Base-by-base conservation (phyloP, 1,284 basidiomycete species). In the Cystobasidium sp. region DNA sequence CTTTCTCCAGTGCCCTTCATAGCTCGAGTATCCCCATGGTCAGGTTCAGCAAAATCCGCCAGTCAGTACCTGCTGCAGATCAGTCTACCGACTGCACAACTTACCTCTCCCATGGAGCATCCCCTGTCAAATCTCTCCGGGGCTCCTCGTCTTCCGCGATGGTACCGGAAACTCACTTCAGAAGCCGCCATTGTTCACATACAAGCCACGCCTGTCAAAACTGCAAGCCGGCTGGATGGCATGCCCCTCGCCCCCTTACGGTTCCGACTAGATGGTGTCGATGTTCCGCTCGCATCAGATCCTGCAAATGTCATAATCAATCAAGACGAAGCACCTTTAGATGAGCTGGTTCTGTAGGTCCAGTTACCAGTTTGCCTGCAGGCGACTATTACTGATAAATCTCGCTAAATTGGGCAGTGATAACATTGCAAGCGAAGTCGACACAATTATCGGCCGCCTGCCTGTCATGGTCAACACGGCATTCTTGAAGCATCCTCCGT, bases 41-140 rank as follows among this genome's bases (percentile, higher is more conserved):
- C 61, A 12, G 18, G 16, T 9, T 49, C 24, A 6, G 24, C 20
- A 6, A n/a, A 58, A 31, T 47, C 20, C 5, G 78, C 80, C 16
- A 86, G 88, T 22, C 86, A 91, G 47, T 91, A 94, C 80, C 81
- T 95, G 20, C 77, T 95, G 10, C 86, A 90, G 53, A 80, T 95
- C 68, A 88, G 86, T 49, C 82, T 95, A n/a, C 93, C 93, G 2
- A 93, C 92, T 0, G 88, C 90, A 10, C 90, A 89, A 75, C 92
- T 89, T 80, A 88, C 90, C 80, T 85, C 88, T 43, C 88, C 88
- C 0, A 87, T 94, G 20, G 84, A 87, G 73, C 91, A 94, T 83
- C 93, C 93, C 8, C 83, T 94, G 77, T 93, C 90, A 1, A 90
- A 89, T 18, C 88, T 81, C 85, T 85, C 74, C 84, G 86, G 75